Conservation (phyloP, 164 flowering plant species). For the Chloranthus sessilifolius region DNA sequence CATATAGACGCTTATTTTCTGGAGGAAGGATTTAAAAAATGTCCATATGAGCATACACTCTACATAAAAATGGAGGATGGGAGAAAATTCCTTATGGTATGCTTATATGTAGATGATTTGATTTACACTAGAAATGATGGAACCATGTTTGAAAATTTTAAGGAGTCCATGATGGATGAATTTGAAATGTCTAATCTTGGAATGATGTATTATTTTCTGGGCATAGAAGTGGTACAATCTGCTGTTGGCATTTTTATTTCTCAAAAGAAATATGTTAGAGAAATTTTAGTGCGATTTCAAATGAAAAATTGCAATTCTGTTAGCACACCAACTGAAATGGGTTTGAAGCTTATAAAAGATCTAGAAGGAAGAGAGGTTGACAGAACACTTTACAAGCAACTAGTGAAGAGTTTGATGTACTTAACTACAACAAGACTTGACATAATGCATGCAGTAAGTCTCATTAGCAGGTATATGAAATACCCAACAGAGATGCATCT, state of each 20-base stretch:
- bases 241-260: slow-evolving; percentile 1
- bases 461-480: background rate
- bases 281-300: background rate
- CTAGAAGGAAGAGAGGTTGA: background rate
- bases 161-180: background rate
- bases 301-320: background rate
- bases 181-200: background rate
- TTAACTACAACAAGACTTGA: slow-evolving; percentile 1
- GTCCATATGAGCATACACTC: too few relatives aligned
- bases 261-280: background rate
- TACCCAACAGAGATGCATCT: background rate
- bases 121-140: too few relatives aligned
- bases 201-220: background rate
- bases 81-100: too few relatives aligned
- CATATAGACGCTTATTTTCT: too few relatives aligned
- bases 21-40: too few relatives aligned
- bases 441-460: background rate
- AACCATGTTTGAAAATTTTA: background rate
- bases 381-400: background rate
- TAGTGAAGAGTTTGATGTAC: background rate
- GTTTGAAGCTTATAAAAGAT: background rate
- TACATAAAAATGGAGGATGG: too few relatives aligned
- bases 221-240: background rate
- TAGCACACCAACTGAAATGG: background rate
- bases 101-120: too few relatives aligned